These are phyloP conservation scores for Wickerhamiella spandovensis DNA, from an alignment of 805 yeast genomes.

Conservation along the genomic window DNA sequence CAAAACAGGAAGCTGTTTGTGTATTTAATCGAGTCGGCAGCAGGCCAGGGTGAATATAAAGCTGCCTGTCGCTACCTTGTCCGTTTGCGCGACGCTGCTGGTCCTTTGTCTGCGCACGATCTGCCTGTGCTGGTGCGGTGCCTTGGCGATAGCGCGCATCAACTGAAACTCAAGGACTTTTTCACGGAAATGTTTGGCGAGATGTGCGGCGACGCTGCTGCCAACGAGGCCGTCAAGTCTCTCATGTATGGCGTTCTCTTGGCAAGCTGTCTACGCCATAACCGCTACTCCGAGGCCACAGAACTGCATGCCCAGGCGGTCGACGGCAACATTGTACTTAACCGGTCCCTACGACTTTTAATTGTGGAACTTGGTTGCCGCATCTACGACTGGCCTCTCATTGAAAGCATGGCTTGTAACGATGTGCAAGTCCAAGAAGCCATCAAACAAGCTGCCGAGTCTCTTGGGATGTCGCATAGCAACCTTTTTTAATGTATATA, in stretches of 20 bases:
- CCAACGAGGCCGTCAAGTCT: constrained; percentile 12
- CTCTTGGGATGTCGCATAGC: not conserved
- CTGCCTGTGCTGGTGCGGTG: constrained; percentile 16
- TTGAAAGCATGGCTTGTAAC: not conserved
- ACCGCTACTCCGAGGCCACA: not conserved
- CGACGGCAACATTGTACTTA: not conserved
- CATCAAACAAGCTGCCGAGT: not conserved
- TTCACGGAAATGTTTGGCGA: constrained; percentile 9
- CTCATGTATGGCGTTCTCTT: constrained; percentile 17
- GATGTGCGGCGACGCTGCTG: constrained; percentile 7
- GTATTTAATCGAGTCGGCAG: constrained; percentile 17
- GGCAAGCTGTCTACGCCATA: constrained; percentile 1
- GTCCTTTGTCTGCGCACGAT: constrained; percentile 9
- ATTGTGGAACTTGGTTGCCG: not conserved
- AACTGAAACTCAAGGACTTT: not conserved
- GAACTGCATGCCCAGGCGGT: not conserved
- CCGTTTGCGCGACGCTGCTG: constrained; percentile 15
- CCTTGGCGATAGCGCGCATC: constrained; percentile 4
- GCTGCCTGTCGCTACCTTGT: constrained; percentile 14
- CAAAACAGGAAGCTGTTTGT: constrained; percentile 9
- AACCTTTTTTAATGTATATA: too few species aligned
- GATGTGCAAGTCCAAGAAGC: not conserved
- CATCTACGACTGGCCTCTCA: not conserved
- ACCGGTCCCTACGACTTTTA: not conserved
- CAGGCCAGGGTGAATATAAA: constrained; percentile 5